Percentiles rank a stretch among this genome's conserved stretches.
Evolutionary conservation across 331 rosid genomes (phyloP).

Genomic region (Acacia concinna): DNA sequence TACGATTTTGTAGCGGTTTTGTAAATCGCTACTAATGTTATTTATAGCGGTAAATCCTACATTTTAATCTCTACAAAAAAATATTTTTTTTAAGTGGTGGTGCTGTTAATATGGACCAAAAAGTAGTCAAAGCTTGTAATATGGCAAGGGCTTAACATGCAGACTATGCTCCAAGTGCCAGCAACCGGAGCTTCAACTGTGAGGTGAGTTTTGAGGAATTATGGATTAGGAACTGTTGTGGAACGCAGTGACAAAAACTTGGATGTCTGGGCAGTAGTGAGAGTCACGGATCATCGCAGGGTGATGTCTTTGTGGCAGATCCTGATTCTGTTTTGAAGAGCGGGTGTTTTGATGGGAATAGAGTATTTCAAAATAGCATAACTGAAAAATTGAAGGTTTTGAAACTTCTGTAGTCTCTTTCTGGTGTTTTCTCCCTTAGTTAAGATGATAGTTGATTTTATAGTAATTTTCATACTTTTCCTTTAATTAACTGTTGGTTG

Average conservation of each 20-base stretch:
- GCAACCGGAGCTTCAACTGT: conserved; percentile 58
- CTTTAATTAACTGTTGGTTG: neutral
- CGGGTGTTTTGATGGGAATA: conserved; percentile 44
- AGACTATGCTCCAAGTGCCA: conserved; percentile 52
- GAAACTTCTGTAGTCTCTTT: conserved; percentile 42
- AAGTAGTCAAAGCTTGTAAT: conserved; percentile 49
- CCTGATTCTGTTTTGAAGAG: conserved; percentile 50
- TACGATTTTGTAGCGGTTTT: too few relatives aligned
- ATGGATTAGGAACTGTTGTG: conserved; percentile 57
- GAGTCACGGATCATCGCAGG: conserved; percentile 81
- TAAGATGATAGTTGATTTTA: conserved; percentile 21
- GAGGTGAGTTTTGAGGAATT: conserved; percentile 83
- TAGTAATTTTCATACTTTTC: neutral
- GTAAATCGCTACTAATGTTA: too few relatives aligned
- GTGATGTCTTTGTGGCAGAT: conserved; percentile 55
- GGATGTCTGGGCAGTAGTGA: conserved; percentile 68
- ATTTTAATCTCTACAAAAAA: too few relatives aligned
- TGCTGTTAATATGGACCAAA: conserved; percentile 49
- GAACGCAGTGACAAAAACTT: conserved; percentile 68
- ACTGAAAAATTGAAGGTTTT: conserved; percentile 73
- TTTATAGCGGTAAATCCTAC: too few relatives aligned
- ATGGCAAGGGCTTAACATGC: conserved; percentile 46
- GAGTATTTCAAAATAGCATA: conserved; percentile 50
- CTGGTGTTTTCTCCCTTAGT: conserved; percentile 3
- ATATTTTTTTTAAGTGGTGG: too few relatives aligned